Conservation (phyloP, 2,329 filamentous ascomycete species). For the Penicillium griseofulvum region DNA sequence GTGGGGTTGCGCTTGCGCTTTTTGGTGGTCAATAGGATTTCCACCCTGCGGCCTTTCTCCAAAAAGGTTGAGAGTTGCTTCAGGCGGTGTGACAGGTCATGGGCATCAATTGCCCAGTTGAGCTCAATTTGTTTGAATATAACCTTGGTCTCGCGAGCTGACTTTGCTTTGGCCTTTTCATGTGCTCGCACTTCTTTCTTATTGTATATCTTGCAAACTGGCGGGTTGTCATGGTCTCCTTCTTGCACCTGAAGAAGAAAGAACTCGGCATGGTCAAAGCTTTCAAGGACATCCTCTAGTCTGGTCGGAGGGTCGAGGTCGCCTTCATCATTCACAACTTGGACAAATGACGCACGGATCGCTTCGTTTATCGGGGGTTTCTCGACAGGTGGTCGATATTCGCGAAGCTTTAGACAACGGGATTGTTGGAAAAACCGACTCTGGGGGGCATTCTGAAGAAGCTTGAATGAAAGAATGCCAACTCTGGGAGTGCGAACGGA, state of each 20-base stretch:
- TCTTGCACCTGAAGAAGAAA: constrained; percentile 52
- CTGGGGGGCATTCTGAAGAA: constrained; percentile 11
- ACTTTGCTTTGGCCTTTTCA: constrained; percentile 29
- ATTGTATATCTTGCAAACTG: constrained; percentile 69
- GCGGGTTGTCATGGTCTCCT: constrained; percentile 36
- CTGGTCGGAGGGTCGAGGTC: constrained; percentile 29
- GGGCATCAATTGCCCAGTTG: constrained; percentile 77
- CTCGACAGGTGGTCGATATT: constrained; percentile 10
- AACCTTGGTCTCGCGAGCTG: constrained; percentile 42
- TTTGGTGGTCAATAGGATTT: constrained; percentile 69
- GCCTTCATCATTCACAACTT: constrained; percentile 36
- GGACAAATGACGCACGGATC: constrained; percentile 32
- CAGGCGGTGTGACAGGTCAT: constrained; percentile 73
- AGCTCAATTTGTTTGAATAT: constrained; percentile 75
- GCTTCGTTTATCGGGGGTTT: constrained; percentile 33
- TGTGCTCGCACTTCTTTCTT: constrained; percentile 33
- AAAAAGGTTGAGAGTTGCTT: constrained; percentile 68
- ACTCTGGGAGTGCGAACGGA: constrained; percentile 18
- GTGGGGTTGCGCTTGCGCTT: constrained; percentile 60
- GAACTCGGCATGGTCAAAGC: constrained; percentile 50
- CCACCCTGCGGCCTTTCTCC: constrained; percentile 70
- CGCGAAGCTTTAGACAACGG: constrained; percentile 4
- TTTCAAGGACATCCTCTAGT: constrained; percentile 37
- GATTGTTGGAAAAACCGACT: constrained; percentile 18
- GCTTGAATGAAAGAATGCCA: constrained; percentile 12